These are phyloP conservation scores for Syncephalis plumigaleata DNA, from an alignment of 371 early-diverging fungal species.

Conservation along the genomic window DNA sequence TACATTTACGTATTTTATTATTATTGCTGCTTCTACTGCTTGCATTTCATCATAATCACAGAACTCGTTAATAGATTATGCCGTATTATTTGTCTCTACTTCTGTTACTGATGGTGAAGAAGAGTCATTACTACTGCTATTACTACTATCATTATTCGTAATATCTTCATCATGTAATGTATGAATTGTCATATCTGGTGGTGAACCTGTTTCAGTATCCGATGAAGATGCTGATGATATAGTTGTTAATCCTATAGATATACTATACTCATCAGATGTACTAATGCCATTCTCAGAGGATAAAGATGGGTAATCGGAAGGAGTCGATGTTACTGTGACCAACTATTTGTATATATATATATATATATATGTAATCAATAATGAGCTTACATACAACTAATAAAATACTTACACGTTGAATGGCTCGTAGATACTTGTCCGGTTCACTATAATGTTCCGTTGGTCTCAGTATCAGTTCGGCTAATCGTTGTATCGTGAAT, in stretches of 20 bases:
- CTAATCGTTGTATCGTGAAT: constrained; percentile 16
- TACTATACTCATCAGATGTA: too few relatives aligned
- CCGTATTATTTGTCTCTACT: too few relatives aligned
- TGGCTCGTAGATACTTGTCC: constrained; percentile 12
- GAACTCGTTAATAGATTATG: too few relatives aligned
- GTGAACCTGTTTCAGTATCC: not conserved
- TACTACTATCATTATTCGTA: too few relatives aligned
- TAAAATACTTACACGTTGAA: constrained; percentile 10
- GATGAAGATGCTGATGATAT: too few relatives aligned
- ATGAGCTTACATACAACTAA: not conserved
- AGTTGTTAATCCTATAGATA: not conserved
- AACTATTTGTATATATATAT: not conserved
- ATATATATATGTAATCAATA: not conserved
- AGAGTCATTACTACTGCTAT: too few relatives aligned
- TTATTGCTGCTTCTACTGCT: too few relatives aligned
- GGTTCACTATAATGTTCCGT: constrained; percentile 8
- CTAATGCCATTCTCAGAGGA: not conserved
- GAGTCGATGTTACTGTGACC: not conserved
- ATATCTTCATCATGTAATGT: not conserved
- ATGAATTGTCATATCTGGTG: not conserved
- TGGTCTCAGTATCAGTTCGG: constrained; percentile 9
- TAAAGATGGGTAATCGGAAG: not conserved
- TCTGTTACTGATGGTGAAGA: too few relatives aligned
- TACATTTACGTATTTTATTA: too few relatives aligned
- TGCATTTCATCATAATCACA: too few relatives aligned